A percentile compares a stretch with the other conserved stretches of the same genome.
These are phyloP conservation scores for Fusarium domesticum DNA, from an alignment of 2,329 filamentous ascomycete species.

Conservation along the genomic window DNA sequence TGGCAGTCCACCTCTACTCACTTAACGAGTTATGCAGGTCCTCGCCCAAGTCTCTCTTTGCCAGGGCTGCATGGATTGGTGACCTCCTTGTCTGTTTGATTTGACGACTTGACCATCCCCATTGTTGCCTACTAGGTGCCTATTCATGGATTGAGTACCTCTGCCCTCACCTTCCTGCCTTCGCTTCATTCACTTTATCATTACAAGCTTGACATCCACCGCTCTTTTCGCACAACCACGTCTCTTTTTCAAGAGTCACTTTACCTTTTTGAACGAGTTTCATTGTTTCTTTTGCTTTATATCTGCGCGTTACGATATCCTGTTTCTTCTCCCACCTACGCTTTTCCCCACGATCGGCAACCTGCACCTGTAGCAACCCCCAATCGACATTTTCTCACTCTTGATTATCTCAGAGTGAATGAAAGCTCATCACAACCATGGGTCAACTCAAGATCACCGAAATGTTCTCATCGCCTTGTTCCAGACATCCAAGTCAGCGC, in stretches of 20 bases:
- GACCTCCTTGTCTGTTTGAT: background rate
- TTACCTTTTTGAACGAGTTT: too few species aligned
- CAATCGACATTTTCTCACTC: background rate
- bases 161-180: background rate
- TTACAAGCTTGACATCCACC: background rate
- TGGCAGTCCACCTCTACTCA: background rate
- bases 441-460: slow-evolving; percentile 16
- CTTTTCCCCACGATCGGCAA: background rate
- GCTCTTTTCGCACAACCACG: too few species aligned
- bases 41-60: too few species aligned
- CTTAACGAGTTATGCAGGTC: too few species aligned
- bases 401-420: background rate
- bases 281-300: too few species aligned
- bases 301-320: too few species aligned
- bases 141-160: slow-evolving; percentile 1
- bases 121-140: background rate
- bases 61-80: background rate
- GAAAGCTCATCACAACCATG: slow-evolving; percentile 5
- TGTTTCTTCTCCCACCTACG: too few species aligned
- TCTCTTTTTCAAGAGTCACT: too few species aligned
- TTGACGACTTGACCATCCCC: background rate
- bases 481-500: background rate
- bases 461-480: slow-evolving; percentile 8
- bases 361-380: background rate
- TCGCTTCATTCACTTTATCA: background rate